Base-by-base conservation (phyloP, 139 green algal genomes). In the Micromonas pusilla region DNA sequence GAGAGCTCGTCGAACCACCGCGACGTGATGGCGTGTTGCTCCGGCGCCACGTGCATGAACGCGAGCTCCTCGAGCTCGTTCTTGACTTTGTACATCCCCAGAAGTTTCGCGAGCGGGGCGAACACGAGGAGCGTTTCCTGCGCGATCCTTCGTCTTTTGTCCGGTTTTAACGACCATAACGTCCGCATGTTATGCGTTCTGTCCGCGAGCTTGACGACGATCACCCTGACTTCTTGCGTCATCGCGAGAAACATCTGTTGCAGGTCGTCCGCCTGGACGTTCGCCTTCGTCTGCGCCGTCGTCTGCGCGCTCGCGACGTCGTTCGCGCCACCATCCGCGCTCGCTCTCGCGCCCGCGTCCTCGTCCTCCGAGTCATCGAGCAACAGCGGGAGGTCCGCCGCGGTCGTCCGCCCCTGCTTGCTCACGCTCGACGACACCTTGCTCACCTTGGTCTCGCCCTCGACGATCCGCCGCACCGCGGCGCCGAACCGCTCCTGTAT, bases 181-280 rank as follows among this genome's bases (percentile, higher is more conserved):
- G 92, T 97, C 62, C 92, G 85, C 92, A 97, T 97, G 87, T 97
- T 97, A 86, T 97, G 92, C 83, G 96, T 83, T 13, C 92, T 75
- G 86, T 97, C 92, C 0, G 92, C 92, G 62, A 97, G 90, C 83
- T 97, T 97, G 2, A 97, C 92, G 52, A 97, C 87, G 31, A 97
- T 94, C 80, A 97, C 92, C 25, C 92, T 82, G 77, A 93, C 89
- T 82, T 97, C 92, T 54, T 94, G 84, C 1, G 92, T 96, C 91
- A 97, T 96, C 2, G 90, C 87, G 39, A 93, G 74, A 81, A 97
- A 96, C 60, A 97, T 90, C 76, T 94, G 90, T 80, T 91, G 87
- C 57, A 97, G 79, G 80, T 96, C 92, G 52, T 90, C 70, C 16
- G 90, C 89, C 78, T 90, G 86, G 1, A 89, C 64, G 70, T 91